These are phyloP conservation scores for Xylariaceae sp. DNA, from an alignment of 2,329 filamentous ascomycete genomes.

Conservation along the genomic window DNA sequence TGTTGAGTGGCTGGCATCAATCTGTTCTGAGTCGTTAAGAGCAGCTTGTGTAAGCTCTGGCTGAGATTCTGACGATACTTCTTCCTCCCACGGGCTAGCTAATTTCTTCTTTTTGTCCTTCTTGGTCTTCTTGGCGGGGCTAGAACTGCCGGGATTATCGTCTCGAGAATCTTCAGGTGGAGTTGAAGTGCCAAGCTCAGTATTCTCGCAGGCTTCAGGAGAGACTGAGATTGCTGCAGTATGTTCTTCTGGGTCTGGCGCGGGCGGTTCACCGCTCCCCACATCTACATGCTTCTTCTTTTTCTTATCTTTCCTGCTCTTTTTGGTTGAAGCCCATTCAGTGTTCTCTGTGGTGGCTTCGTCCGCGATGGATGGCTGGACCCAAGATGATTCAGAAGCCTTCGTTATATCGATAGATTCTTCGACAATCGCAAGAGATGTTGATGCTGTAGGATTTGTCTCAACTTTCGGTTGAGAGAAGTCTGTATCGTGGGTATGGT, in stretches of 20 bases:
- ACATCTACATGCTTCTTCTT: conserved; percentile 26
- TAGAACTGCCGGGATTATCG: conserved; percentile 27
- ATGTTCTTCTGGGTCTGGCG: not conserved
- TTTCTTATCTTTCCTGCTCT: conserved; percentile 45
- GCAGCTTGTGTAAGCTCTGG: conserved; percentile 6
- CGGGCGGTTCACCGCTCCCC: not conserved
- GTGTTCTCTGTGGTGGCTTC: conserved; percentile 17
- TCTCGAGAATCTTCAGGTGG: conserved; percentile 3
- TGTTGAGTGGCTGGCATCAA: not conserved
- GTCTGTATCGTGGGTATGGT: not conserved
- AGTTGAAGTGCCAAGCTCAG: not conserved
- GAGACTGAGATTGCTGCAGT: not conserved
- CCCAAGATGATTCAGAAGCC: conserved; percentile 1
- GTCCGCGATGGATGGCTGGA: conserved; percentile 4
- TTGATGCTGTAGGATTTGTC: not conserved
- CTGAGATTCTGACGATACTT: conserved; percentile 9
- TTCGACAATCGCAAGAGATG: not conserved
- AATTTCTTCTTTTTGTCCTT: conserved; percentile 42
- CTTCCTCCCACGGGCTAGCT: conserved; percentile 19
- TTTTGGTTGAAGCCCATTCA: conserved; percentile 35
- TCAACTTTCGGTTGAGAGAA: not conserved
- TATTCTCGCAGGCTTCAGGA: not conserved
- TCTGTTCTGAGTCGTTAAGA: not conserved
- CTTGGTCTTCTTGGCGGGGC: conserved; percentile 40
- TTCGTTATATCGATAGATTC: not conserved